Evolutionary conservation across 352 stramenopile species (phyloP).

Genomic region (Thalassiosira delicatula): DNA sequence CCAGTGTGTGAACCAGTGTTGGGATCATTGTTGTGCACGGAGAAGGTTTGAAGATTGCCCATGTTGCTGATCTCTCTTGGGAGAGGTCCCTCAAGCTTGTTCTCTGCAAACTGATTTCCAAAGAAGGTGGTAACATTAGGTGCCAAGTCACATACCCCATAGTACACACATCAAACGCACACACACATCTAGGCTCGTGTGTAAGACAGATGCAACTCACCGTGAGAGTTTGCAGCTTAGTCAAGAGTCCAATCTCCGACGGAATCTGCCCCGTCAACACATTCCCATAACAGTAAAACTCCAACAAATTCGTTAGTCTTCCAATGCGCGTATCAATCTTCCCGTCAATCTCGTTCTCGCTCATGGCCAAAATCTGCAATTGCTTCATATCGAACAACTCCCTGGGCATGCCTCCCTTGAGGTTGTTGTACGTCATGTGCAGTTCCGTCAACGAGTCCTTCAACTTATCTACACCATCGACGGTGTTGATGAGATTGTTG

Average conservation of each 20-base stretch:
- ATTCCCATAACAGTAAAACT: slow-evolving; percentile 83
- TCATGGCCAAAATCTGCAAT: slow-evolving; percentile 73
- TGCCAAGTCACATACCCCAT: too few relatives aligned
- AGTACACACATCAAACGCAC: too few relatives aligned
- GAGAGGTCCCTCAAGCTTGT: slow-evolving; percentile 60
- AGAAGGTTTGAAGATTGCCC: slow-evolving; percentile 68
- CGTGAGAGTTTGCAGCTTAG: slow-evolving; percentile 75
- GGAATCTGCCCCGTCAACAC: slow-evolving; percentile 77
- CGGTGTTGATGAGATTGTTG: slow-evolving; percentile 54
- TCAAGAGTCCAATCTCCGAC: slow-evolving; percentile 65
- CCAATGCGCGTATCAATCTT: slow-evolving; percentile 67
- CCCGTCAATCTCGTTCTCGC: slow-evolving; percentile 73
- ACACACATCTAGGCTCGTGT: too few relatives aligned
- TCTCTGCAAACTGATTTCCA: slow-evolving; percentile 65
- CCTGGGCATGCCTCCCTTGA: slow-evolving; percentile 60
- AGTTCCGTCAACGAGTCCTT: slow-evolving; percentile 47
- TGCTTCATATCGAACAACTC: slow-evolving; percentile 68
- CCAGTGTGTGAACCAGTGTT: slow-evolving; percentile 57
- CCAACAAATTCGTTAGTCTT: slow-evolving; percentile 58
- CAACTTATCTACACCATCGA: slow-evolving; percentile 50
- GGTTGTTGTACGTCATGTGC: slow-evolving; percentile 70
- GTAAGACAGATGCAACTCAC: too few relatives aligned
- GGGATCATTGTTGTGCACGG: slow-evolving; percentile 63
- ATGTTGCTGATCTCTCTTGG: slow-evolving; percentile 61
- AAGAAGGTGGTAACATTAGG: too few relatives aligned